Evolutionary conservation across 768 basidiomycete genomes (phyloP).

Genomic region (Rhodocollybia butyracea): DNA sequence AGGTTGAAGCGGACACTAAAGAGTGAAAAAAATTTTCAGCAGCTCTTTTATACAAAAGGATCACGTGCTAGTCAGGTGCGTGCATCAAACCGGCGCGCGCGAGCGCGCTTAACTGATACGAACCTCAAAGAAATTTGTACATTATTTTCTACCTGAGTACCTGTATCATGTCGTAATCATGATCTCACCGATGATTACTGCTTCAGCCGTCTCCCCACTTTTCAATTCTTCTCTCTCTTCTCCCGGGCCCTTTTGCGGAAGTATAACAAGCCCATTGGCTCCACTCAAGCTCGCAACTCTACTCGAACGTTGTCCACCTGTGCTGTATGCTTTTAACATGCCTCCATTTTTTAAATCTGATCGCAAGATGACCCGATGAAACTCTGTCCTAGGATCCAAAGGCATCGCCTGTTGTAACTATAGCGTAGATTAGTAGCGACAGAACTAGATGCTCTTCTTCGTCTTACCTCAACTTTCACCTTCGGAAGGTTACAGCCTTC

Average conservation of each 20-base stretch:
- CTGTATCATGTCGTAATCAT: neutral
- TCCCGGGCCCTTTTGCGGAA: slow-evolving; percentile 45
- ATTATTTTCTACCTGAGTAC: neutral
- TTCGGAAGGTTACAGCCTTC: slow-evolving; percentile 54
- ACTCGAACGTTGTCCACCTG: slow-evolving; percentile 85
- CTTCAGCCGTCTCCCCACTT: slow-evolving; percentile 53
- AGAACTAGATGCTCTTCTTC: too few relatives aligned
- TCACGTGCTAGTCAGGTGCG: neutral
- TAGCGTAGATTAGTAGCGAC: too few relatives aligned
- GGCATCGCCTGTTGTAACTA: slow-evolving; percentile 62
- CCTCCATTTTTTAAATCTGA: slow-evolving; percentile 25
- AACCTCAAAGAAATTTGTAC: neutral
- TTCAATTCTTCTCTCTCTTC: slow-evolving; percentile 36
- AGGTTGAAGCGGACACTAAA: slow-evolving; percentile 68
- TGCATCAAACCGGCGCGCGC: neutral
- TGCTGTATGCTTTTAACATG: slow-evolving; percentile 67
- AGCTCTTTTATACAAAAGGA: neutral
- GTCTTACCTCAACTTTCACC: slow-evolving; percentile 58
- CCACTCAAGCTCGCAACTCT: slow-evolving; percentile 76
- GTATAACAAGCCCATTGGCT: slow-evolving; percentile 73
- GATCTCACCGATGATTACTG: slow-evolving; percentile 73
- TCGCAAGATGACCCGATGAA: slow-evolving; percentile 73
- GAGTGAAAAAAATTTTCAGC: slow-evolving; percentile 18
- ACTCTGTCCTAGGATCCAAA: slow-evolving; percentile 75
- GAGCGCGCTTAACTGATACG: neutral